A percentile compares a stretch with the other conserved stretches of the same genome.
These are phyloP conservation scores for Sechiopsis laciniata DNA, from an alignment of 306 rosid genomes.

Conservation along the genomic window DNA sequence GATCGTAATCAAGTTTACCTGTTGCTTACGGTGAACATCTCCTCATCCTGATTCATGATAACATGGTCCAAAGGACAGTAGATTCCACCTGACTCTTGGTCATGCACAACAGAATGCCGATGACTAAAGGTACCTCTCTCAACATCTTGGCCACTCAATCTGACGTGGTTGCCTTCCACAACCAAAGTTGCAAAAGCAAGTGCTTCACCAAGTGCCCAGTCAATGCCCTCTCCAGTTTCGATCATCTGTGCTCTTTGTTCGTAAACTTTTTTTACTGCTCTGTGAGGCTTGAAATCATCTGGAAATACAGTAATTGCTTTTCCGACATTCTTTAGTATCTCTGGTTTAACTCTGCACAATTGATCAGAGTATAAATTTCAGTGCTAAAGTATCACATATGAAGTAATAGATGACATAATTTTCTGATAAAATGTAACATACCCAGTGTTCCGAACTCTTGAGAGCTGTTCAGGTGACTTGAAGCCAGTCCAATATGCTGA, in stretches of 20 bases:
- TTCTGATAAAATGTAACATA: slow-evolving; percentile 27
- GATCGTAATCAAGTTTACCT: slow-evolving; percentile 35
- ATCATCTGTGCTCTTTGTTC: slow-evolving; percentile 85
- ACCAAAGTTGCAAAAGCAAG: slow-evolving; percentile 91
- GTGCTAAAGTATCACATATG: slow-evolving; percentile 12
- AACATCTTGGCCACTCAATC: slow-evolving; percentile 95
- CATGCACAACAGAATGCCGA: slow-evolving; percentile 81
- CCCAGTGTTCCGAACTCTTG: slow-evolving; percentile 92
- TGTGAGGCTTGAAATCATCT: slow-evolving; percentile 72
- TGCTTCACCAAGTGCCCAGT: slow-evolving; percentile 93
- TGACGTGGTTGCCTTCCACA: slow-evolving; percentile 90
- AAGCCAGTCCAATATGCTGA: slow-evolving; percentile 92
- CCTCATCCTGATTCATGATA: slow-evolving; percentile 78
- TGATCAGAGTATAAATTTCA: slow-evolving; percentile 16
- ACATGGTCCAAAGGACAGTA: slow-evolving; percentile 87
- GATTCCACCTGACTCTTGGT: slow-evolving; percentile 73
- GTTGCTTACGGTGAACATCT: slow-evolving; percentile 96
- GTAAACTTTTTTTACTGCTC: slow-evolving; percentile 83
- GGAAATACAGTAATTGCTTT: slow-evolving; percentile 80
- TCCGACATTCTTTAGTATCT: slow-evolving; percentile 84
- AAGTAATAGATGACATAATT: background rate
- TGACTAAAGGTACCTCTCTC: slow-evolving; percentile 99
- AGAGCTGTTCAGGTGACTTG: slow-evolving; percentile 92
- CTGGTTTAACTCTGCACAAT: slow-evolving; percentile 70
- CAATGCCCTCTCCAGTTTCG: slow-evolving; percentile 89